Evolutionary conservation across 2,329 filamentous ascomycete species (phyloP).

Genomic region (Paraphoma sp.): DNA sequence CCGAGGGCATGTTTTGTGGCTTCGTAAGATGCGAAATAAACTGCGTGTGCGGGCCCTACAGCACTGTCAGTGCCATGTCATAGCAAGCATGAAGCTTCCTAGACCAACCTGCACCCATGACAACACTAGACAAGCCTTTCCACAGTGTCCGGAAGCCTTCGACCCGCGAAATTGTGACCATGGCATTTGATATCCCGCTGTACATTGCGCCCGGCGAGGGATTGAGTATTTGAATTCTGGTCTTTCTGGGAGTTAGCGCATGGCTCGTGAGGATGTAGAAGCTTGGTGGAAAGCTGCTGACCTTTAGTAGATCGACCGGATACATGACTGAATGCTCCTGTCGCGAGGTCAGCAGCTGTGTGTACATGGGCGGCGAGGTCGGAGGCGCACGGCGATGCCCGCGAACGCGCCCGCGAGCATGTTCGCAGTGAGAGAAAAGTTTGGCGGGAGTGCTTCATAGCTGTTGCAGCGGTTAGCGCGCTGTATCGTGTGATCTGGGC

Average conservation of each 20-base stretch:
- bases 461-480: conserved; percentile 50
- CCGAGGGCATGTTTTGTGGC: conserved; percentile 95
- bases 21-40: conserved; percentile 99
- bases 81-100: conserved; percentile 1
- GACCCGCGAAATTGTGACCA: conserved; percentile 86
- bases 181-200: conserved; percentile 88
- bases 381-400: conserved; percentile 80
- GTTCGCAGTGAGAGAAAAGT: conserved; percentile 92
- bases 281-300: conserved; percentile 51
- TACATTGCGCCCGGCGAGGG: conserved; percentile 82
- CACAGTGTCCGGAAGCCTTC: conserved; percentile 93
- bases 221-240: conserved; percentile 96
- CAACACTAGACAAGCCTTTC: conserved; percentile 95
- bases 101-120: conserved; percentile 82
- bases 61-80: conserved; percentile 32
- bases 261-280: conserved; percentile 1
- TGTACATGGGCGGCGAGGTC: conserved; percentile 13
- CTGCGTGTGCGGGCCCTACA: conserved; percentile 90
- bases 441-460: conserved; percentile 93
- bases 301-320: conserved; percentile 97
- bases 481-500: conserved; percentile 1
- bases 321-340: conserved; percentile 99
- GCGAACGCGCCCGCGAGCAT: conserved; percentile 97
- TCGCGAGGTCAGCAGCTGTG: conserved; percentile 29
- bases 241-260: conserved; percentile 62